Evolutionary conservation across 441 rosid species (phyloP).

Genomic region (Sinapis alba): DNA sequence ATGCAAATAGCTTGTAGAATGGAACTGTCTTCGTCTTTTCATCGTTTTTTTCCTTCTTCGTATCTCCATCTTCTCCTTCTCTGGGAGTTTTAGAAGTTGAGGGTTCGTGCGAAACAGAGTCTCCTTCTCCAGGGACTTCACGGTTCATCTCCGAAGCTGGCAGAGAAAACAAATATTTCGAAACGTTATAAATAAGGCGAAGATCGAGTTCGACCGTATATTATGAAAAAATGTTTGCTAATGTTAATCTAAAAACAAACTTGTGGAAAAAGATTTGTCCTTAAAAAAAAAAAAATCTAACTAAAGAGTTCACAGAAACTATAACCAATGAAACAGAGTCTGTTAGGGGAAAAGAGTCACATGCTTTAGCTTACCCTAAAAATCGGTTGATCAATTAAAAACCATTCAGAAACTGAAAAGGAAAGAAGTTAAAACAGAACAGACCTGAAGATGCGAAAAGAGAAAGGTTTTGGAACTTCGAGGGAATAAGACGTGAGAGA

Average conservation of each 20-base stretch:
- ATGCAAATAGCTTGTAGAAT: conserved; percentile 62
- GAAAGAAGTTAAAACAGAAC: conserved; percentile 12
- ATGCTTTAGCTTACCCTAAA: conserved; percentile 16
- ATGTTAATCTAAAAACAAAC: conserved; percentile 8
- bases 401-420: neutral
- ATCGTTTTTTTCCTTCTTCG: conserved; percentile 30
- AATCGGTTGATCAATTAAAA: conserved; percentile 8
- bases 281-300: neutral
- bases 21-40: conserved; percentile 49
- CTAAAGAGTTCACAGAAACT: conserved; percentile 9
- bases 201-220: conserved; percentile 6
- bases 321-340: conserved; percentile 32
- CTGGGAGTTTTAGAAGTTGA: conserved; percentile 28
- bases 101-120: conserved; percentile 36
- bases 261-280: neutral
- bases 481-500: conserved; percentile 35
- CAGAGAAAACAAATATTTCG: neutral
- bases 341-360: conserved; percentile 18
- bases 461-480: conserved; percentile 13
- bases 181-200: neutral
- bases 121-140: conserved; percentile 27
- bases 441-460: conserved; percentile 34
- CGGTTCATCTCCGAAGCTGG: conserved; percentile 27
- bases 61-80: conserved; percentile 33
- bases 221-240: neutral